Percentiles rank a stretch among this genome's conserved stretches.
Conservation (phyloP, 768 basidiomycete species). For the Amanita thiersii region DNA sequence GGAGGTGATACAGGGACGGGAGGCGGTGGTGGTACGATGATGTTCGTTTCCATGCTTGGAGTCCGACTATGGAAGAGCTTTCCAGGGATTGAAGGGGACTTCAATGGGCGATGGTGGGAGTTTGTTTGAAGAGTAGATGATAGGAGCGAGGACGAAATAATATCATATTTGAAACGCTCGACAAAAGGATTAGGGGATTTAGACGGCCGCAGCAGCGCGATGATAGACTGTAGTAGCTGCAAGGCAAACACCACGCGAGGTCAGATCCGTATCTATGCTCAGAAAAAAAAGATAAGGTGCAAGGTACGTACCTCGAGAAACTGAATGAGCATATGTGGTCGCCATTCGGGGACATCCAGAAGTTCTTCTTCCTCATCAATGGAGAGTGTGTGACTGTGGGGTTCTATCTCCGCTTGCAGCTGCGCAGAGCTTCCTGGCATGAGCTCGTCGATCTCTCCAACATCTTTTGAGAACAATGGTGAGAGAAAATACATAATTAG, state of each 20-base stretch:
- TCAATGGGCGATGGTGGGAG: conserved; percentile 25
- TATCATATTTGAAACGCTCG: conserved; percentile 78
- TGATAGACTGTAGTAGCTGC: conserved; percentile 30
- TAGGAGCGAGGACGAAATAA: conserved; percentile 75
- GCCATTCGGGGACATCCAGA: conserved; percentile 30
- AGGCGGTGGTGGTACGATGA: conserved; percentile 13
- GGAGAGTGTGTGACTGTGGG: conserved; percentile 15
- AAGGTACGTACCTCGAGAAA: conserved; percentile 3
- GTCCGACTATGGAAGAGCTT: conserved; percentile 38
- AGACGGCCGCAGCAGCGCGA: conserved; percentile 25
- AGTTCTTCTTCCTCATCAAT: conserved; percentile 13
- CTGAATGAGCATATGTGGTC: conserved; percentile 19
- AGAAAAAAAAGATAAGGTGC: neutral
- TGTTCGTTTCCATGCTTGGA: conserved; percentile 24
- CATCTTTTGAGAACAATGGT: conserved; percentile 30
- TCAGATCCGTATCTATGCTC: neutral
- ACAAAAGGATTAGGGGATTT: conserved; percentile 43
- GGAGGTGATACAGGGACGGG: conserved; percentile 14
- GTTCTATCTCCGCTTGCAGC: conserved; percentile 30
- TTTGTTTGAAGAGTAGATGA: conserved; percentile 44
- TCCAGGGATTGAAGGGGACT: conserved; percentile 37
- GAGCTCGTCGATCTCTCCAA: conserved; percentile 45
- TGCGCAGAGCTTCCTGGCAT: conserved; percentile 49
- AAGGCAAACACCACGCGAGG: conserved; percentile 9
- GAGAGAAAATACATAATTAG: conserved; percentile 5